Conservation (phyloP, 2,329 filamentous ascomycete species). For the Fusarium liriodendri region DNA sequence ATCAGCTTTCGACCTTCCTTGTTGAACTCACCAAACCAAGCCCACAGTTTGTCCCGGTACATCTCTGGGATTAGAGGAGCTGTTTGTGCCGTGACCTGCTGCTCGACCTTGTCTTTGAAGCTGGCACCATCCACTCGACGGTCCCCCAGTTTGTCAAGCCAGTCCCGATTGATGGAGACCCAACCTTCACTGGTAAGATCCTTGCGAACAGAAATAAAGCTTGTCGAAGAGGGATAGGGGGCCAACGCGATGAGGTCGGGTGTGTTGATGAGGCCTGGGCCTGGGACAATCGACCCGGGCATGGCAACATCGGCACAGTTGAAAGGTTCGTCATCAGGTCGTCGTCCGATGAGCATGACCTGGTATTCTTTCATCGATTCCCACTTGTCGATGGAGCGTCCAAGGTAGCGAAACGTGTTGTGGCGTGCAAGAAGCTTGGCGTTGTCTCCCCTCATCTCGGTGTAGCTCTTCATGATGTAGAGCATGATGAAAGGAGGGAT, state of each 20-base stretch:
- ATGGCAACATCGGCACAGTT: background rate
- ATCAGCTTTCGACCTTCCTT: background rate
- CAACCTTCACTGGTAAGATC: background rate
- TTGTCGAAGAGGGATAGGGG: background rate
- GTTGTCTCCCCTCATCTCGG: background rate
- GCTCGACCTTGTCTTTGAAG: background rate
- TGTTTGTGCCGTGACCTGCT: background rate
- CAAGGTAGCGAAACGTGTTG: background rate
- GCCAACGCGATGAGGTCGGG: background rate
- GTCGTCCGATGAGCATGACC: background rate
- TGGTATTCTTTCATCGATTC: background rate
- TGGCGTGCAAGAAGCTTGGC: background rate
- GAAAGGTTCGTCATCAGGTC: background rate
- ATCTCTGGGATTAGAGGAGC: background rate
- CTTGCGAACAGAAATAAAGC: background rate
- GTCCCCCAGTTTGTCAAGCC: background rate
- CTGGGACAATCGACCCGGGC: background rate
- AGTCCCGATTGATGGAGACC: background rate
- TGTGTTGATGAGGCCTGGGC: background rate
- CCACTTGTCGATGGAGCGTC: background rate
- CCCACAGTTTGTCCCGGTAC: background rate
- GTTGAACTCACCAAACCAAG: background rate
- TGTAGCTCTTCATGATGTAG: background rate
- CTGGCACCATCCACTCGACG: background rate
- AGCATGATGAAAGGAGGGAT: background rate